Evolutionary conservation across 192 early-diverging fungal species (phyloP).

Genomic region (Coemansia sp.): DNA sequence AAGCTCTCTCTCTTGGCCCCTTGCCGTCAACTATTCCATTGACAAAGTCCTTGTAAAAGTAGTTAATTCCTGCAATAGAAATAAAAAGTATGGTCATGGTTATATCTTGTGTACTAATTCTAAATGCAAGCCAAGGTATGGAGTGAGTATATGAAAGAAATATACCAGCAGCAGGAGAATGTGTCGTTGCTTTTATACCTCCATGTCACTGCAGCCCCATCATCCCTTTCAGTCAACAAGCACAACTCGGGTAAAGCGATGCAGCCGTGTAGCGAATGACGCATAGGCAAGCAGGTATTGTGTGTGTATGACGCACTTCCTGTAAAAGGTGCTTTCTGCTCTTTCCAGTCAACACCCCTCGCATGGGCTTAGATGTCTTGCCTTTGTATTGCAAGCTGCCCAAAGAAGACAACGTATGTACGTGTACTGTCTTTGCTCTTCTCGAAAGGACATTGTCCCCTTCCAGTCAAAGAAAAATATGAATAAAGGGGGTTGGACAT

Average conservation of each 20-base stretch:
- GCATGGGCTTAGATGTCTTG: background rate
- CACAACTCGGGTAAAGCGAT: background rate
- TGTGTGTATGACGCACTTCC: background rate
- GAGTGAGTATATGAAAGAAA: background rate
- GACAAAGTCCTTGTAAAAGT: background rate
- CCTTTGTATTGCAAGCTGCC: too few relatives aligned
- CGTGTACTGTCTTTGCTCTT: background rate
- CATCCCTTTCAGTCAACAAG: background rate
- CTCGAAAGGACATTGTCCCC: background rate
- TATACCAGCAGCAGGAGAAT: background rate
- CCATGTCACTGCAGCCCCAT: background rate
- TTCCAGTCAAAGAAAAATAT: background rate
- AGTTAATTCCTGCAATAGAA: background rate
- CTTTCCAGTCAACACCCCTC: background rate
- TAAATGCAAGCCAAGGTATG: background rate
- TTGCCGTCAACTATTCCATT: background rate
- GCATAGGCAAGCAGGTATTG: background rate
- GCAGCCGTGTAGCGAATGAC: background rate
- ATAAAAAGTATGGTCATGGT: background rate
- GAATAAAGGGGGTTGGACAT: background rate
- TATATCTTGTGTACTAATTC: background rate
- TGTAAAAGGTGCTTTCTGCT: background rate
- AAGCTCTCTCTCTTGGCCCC: background rate
- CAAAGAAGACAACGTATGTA: background rate
- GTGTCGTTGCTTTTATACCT: background rate